Conservation (phyloP, 257 asterid genomes). For the Solanum dulcamara region DNA sequence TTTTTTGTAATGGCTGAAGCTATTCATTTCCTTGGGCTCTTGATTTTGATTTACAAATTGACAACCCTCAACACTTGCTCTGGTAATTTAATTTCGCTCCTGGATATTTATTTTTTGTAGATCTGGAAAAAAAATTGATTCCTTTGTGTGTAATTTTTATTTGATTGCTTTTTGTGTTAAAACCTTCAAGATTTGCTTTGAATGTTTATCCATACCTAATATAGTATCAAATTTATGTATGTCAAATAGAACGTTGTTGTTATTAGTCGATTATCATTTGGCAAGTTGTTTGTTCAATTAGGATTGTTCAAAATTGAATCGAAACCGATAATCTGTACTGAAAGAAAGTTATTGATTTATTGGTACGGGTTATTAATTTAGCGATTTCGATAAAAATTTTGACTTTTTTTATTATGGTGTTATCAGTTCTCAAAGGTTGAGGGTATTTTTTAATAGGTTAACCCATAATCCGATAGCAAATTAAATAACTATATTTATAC, state of each 20-base stretch:
- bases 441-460: no score
- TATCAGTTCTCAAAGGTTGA: no score
- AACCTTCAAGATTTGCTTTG: slow-evolving; percentile 8
- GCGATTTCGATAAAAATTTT: no score
- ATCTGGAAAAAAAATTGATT: neutral
- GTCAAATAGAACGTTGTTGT: neutral
- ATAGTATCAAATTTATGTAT: neutral
- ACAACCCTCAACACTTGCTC: slow-evolving; percentile 61
- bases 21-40: slow-evolving; percentile 53
- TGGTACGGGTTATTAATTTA: no score
- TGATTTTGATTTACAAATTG: slow-evolving; percentile 71
- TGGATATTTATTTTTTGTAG: neutral
- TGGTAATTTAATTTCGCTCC: slow-evolving; percentile 21
- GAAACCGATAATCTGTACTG: no score
- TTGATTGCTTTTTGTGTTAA: neutral
- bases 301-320: no score
- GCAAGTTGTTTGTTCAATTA: neutral
- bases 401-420: no score
- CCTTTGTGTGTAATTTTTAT: neutral
- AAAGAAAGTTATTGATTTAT: no score
- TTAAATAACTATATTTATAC: no score
- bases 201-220: neutral
- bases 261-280: neutral
- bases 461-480: no score
- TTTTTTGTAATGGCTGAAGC: slow-evolving; percentile 58